Evolutionary conservation across 2,329 filamentous ascomycete genomes (phyloP).

Genomic region (Chaetomiaceae sp.): DNA sequence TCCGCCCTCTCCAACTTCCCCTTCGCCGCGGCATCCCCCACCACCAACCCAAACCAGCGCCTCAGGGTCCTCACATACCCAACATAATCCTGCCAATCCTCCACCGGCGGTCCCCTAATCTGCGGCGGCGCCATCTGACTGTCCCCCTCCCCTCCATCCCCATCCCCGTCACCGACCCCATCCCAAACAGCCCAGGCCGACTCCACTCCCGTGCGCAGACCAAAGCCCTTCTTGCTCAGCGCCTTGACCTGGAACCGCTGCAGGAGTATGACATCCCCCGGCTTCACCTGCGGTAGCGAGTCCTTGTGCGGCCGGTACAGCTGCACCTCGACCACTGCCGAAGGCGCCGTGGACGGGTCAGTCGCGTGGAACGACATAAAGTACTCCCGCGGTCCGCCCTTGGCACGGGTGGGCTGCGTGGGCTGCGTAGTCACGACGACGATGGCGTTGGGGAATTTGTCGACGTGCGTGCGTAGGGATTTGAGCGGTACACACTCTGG

Average conservation of each 20-base stretch:
- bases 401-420: slow-evolving; percentile 48
- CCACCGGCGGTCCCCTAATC: slow-evolving; percentile 56
- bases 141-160: too few relatives aligned
- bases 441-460: slow-evolving; percentile 46
- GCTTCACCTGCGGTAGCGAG: slow-evolving; percentile 49
- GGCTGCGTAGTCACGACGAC: slow-evolving; percentile 50
- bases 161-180: neutral
- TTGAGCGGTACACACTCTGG: slow-evolving; percentile 51
- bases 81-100: slow-evolving; percentile 47
- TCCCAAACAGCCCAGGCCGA: slow-evolving; percentile 57
- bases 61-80: slow-evolving; percentile 45
- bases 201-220: slow-evolving; percentile 48
- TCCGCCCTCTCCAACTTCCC: slow-evolving; percentile 48
- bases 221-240: slow-evolving; percentile 51
- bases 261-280: slow-evolving; percentile 56
- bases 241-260: slow-evolving; percentile 51
- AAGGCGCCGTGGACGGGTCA: slow-evolving; percentile 50
- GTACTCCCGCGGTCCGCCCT: slow-evolving; percentile 54
- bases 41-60: slow-evolving; percentile 44
- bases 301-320: slow-evolving; percentile 56
- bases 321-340: slow-evolving; percentile 48
- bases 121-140: slow-evolving; percentile 39
- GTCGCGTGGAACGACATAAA: slow-evolving; percentile 54
- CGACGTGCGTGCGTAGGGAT: slow-evolving; percentile 45
- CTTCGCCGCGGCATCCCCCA: slow-evolving; percentile 38